Evolutionary conservation across 768 basidiomycete genomes (phyloP), one percentile per base, ranked within the genome.

Genomic region (Suillus plorans): DNA sequence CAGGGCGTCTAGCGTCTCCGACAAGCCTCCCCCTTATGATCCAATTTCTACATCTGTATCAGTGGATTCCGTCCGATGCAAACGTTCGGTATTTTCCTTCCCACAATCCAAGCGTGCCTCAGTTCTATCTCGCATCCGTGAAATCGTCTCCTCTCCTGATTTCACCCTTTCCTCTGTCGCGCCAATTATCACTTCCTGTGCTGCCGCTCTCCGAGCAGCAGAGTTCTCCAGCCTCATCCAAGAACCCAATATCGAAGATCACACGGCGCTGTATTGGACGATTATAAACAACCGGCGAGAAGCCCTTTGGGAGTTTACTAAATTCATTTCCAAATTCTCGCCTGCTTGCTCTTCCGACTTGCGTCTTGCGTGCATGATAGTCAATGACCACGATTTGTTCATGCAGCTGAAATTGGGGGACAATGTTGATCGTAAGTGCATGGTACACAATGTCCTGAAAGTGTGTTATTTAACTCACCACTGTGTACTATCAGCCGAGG

Each of bases 111-210:
- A 42, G 42, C 18, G 44, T 44, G 44, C 44, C 44, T 86, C 86
- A 0, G 80, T 86, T 6, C 75, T 82, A 2, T 78, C 79, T 5
- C 79, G 86, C 22, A 69, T 88, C 13, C 81, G 82, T 18, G 87
- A 86, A 68, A 74, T 85, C n/a, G 81, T 85, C 22, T 44, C 20
- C 37, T 37, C 37, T 44, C 44, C 44, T 20, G 9, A 47, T 50
- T 52, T 39, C n/a, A 18, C 5, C 20, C 79, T 80, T 2, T 70
- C 79, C 10, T 66, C 72, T 44, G 16, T 42, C 3, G n/a, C 36
- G 1, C 13, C 4, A 9, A 83, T 89, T 20, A 79, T 89, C 12
- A 79, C 81, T 47, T 84, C 83, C 74, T 90, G 89, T 68, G 80
- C 82, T 3, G 85, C 85, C 12, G 86, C 85, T 0, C 89, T 88